These are phyloP conservation scores for Podaxis sp. DNA, from an alignment of 768 basidiomycete species.

Conservation along the genomic window DNA sequence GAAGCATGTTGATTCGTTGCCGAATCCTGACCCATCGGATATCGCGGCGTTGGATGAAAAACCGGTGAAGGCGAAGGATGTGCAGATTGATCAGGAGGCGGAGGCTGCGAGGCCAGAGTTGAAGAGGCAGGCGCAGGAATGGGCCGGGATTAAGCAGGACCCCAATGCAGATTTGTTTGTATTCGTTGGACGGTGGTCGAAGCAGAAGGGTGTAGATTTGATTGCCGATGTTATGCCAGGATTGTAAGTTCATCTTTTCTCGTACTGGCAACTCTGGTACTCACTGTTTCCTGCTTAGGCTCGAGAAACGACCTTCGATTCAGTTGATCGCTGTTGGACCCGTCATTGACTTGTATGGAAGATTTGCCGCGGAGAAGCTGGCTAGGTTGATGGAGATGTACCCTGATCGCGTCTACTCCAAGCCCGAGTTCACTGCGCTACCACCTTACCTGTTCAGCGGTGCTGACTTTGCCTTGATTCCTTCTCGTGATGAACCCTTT, in stretches of 20 bases:
- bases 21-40: conserved; percentile 94
- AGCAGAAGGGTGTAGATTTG: conserved; percentile 97
- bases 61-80: conserved; percentile 66
- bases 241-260: conserved; percentile 49
- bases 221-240: conserved; percentile 95
- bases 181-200: conserved; percentile 97
- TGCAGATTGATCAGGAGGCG: conserved; percentile 75
- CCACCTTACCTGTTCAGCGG: conserved; percentile 94
- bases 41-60: conserved; percentile 89
- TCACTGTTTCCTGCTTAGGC: conserved; percentile 37
- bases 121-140: conserved; percentile 93
- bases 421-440: conserved; percentile 93
- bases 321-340: conserved; percentile 91
- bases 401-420: conserved; percentile 92
- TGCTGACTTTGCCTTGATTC: conserved; percentile 94
- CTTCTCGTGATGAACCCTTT: conserved; percentile 95
- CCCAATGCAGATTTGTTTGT: conserved; percentile 89
- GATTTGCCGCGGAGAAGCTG: conserved; percentile 94
- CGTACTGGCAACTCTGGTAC: conserved; percentile 1
- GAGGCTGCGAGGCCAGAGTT: conserved; percentile 89
- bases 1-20: conserved; percentile 92
- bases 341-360: conserved; percentile 93
- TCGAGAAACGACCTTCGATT: conserved; percentile 84
- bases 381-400: conserved; percentile 93
- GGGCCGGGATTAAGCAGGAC: conserved; percentile 92